Conservation (phyloP, 208 protist species). For the Trichomonas tenax region DNA sequence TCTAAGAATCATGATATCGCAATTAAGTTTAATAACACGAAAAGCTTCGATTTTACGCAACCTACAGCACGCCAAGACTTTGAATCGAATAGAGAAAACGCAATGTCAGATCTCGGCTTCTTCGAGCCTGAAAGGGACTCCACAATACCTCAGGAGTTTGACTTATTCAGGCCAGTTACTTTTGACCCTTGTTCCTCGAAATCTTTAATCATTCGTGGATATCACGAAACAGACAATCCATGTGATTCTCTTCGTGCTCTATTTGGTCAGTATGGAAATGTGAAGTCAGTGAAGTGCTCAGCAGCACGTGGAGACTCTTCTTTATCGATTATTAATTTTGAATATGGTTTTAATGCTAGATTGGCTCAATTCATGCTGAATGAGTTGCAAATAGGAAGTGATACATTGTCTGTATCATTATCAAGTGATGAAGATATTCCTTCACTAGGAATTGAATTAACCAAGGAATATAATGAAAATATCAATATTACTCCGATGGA, state of each 20-base stretch:
- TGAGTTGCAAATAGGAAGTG: not conserved
- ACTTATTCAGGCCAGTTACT: not conserved
- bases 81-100: not conserved
- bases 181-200: not conserved
- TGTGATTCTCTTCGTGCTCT: not conserved
- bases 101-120: not conserved
- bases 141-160: not conserved
- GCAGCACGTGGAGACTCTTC: not conserved
- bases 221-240: not conserved
- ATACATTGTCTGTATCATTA: not conserved
- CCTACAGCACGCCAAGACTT: not conserved
- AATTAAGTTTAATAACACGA: constrained; percentile 12
- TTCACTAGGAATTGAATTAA: not conserved
- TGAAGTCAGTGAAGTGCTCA: not conserved
- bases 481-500: not conserved
- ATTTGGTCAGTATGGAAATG: not conserved
- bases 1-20: constrained; percentile 2
- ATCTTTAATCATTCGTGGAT: not conserved
- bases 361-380: not conserved
- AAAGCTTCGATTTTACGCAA: not conserved
- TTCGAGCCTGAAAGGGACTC: not conserved
- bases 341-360: not conserved
- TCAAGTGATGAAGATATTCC: not conserved
- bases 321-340: not conserved
- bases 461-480: not conserved